phyloP scores from a whole-genome alignment of 768 basidiomycete genomes.

The Pholiota microspora region DNA sequence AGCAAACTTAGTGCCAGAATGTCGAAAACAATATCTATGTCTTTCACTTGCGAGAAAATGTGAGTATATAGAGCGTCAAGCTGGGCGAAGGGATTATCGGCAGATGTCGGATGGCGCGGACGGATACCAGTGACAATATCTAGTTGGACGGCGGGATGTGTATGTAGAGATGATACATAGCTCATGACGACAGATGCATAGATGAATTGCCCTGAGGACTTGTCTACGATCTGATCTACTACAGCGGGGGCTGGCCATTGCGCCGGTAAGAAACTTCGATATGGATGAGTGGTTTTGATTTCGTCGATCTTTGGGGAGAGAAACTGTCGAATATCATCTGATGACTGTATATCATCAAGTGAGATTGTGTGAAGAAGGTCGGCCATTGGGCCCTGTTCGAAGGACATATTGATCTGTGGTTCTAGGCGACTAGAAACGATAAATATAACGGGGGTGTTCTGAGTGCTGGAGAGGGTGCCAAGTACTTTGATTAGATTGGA shows the following conservation, averaged over 20 bases:
- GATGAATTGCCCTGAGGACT: conserved; percentile 14
- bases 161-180: not conserved
- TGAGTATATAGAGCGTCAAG: conserved; percentile 4
- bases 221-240: conserved; percentile 1
- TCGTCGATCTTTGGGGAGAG: not conserved
- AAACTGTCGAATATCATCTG: conserved; percentile 6
- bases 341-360: conserved; percentile 3
- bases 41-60: conserved; percentile 3
- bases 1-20: not conserved
- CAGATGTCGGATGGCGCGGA: not conserved
- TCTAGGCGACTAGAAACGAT: conserved; percentile 11
- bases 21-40: not conserved
- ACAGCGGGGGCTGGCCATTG: conserved; percentile 1
- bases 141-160: not conserved
- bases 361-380: not conserved
- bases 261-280: not conserved
- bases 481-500: not conserved
- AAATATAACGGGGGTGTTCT: conserved; percentile 5
- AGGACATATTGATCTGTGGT: not conserved
- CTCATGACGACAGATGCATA: conserved; percentile 12
- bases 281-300: conserved; percentile 8
- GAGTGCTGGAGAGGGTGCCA: not conserved
- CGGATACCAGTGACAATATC: not conserved
- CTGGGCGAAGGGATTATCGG: conserved; percentile 1
- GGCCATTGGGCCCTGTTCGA: not conserved